Conservation (phyloP, 1,284 basidiomycete genomes). For the Ceratobasidium papillatum region DNA sequence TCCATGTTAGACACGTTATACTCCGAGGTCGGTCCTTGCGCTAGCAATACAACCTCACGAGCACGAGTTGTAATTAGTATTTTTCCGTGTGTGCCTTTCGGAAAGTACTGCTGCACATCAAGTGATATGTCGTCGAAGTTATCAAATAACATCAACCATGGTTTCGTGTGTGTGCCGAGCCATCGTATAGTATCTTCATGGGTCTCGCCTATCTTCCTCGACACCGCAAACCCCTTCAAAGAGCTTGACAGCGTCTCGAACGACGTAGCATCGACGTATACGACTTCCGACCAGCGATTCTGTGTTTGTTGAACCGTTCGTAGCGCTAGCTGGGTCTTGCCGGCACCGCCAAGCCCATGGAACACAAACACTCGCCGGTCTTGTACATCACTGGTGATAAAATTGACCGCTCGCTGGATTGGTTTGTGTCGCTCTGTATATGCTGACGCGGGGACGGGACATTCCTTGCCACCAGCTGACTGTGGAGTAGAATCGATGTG, state of each 20-base stretch:
- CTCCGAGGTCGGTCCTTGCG: not conserved
- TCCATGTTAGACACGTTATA: constrained; percentile 25
- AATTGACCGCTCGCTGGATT: not conserved
- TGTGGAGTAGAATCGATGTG: not conserved
- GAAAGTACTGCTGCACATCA: constrained; percentile 9
- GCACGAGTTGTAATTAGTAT: constrained; percentile 24
- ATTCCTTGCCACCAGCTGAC: not conserved
- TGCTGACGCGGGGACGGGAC: not conserved
- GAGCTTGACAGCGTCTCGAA: not conserved
- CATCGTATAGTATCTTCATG: constrained; percentile 8
- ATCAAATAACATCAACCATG: constrained; percentile 39
- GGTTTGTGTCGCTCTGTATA: not conserved
- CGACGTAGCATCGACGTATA: constrained; percentile 33
- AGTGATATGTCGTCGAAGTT: constrained; percentile 33
- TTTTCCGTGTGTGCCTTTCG: not conserved
- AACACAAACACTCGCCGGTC: constrained; percentile 14
- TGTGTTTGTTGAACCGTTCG: not conserved
- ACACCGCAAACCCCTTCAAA: not conserved
- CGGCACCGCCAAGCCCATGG: constrained; percentile 28
- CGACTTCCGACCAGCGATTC: constrained; percentile 7
- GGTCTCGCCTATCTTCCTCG: not conserved
- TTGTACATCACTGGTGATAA: not conserved
- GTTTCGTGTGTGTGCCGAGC: constrained; percentile 7
- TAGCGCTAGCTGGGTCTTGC: constrained; percentile 30
- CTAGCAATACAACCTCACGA: not conserved